Percentiles rank a stretch among this genome's conserved stretches.
Conservation (phyloP, 2,329 filamentous ascomycete genomes). For the Westerdykella sp. region DNA sequence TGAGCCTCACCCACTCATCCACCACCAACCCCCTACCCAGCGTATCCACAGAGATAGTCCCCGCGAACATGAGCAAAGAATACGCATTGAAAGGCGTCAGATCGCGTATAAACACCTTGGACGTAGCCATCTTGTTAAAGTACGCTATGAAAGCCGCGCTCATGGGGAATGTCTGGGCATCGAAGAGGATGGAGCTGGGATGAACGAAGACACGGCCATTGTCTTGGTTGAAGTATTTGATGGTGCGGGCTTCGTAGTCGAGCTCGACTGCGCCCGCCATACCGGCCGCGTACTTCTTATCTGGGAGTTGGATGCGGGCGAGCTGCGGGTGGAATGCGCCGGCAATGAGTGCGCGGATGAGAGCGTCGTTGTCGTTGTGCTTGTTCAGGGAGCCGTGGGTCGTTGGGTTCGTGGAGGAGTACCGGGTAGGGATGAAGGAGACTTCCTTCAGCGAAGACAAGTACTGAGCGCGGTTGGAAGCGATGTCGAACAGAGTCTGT, state of each 20-base stretch:
- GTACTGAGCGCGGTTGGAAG: constrained; percentile 79
- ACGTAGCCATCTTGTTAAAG: constrained; percentile 86
- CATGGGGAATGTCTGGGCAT: constrained; percentile 68
- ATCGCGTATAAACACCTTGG: constrained; percentile 86
- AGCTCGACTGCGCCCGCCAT: constrained; percentile 85
- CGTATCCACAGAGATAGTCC: constrained; percentile 78
- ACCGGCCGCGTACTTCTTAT: constrained; percentile 88
- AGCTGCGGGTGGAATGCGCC: constrained; percentile 66
- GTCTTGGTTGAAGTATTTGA: constrained; percentile 72
- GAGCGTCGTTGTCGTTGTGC: constrained; percentile 42
- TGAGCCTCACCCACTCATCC: constrained; percentile 79
- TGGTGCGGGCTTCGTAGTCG: constrained; percentile 84
- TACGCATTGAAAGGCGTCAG: constrained; percentile 91
- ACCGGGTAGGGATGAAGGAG: constrained; percentile 58
- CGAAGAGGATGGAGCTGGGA: constrained; percentile 80
- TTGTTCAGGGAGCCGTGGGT: constrained; percentile 41
- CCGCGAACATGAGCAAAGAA: constrained; percentile 80
- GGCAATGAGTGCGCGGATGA: constrained; percentile 45
- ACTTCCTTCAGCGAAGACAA: constrained; percentile 79
- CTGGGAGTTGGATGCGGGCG: constrained; percentile 84
- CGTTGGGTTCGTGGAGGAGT: constrained; percentile 25
- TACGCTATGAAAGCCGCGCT: constrained; percentile 77
- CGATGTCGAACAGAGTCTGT: constrained; percentile 80
- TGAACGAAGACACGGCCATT: constrained; percentile 77
- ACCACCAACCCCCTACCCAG: constrained; percentile 80